Evolutionary conservation across 2,329 filamentous ascomycete genomes (phyloP), one percentile per base, ranked within the genome.

Genomic region (Colletotrichum theobromicola): DNA sequence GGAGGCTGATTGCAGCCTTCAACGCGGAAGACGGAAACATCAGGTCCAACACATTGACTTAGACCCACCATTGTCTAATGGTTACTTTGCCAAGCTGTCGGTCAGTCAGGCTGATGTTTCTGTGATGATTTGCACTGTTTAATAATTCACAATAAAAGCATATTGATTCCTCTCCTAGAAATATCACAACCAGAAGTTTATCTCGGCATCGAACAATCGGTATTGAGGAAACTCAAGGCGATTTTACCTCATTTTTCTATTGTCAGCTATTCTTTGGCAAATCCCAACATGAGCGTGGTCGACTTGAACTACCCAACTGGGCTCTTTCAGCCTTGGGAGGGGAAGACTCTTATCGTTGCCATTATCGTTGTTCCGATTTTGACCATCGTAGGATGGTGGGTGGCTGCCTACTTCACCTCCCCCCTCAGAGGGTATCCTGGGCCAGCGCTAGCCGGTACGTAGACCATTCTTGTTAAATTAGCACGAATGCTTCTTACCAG

Each of bases 401-500:
- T 60, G 24, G 30, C 50, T n/a, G 61, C 73, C 5, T 75, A 76
- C 57, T 16, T 74, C 26, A 37, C 66, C 21, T 77, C 76, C 7
- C 77, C 77, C 10, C 66, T 79, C 21, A 63, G 68, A 24, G 68
- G 67, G 30, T 79, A 75, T 58, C 77, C 77, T 5, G 77, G 77
- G 2, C 77, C 77, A 79, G n/a, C 65, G 78, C 21, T 81, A 76
- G 80, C 76, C 9, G 46, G 67, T 70, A 58, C 64, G 67, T 21
- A 30, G 8, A 30, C 26, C 24, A 24, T 13, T 26, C 21, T 28
- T 46, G 3, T 18, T 46, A 12, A 10, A 6, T 5, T 16, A 13
- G 5, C 5, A 8, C 28, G 24, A 16, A n/a, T 28, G 5, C 7
- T 37, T 57, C 26, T 18, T n/a, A 28, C 5, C 21, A 13, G 6